Percentiles rank a stretch among this genome's conserved stretches.
These are phyloP conservation scores for Aureobasidium melanogenum DNA, from an alignment of 2,329 filamentous ascomycete genomes.

Conservation along the genomic window DNA sequence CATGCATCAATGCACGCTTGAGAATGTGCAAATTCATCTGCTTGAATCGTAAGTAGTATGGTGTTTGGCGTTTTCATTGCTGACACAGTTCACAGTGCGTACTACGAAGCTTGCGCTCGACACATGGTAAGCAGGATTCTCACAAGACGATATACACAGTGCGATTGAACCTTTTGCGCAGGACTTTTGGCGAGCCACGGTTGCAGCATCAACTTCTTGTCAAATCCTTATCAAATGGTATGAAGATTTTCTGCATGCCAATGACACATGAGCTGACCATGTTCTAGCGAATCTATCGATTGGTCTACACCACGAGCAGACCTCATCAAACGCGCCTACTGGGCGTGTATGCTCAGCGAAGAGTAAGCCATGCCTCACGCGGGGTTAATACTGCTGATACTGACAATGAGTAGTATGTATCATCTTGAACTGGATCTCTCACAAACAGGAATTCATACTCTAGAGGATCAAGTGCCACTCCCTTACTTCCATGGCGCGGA, in stretches of 20 bases:
- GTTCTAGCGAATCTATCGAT: constrained; percentile 29
- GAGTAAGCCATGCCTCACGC: constrained; percentile 31
- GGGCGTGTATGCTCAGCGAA: constrained; percentile 50
- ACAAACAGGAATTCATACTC: constrained; percentile 44
- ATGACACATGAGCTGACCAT: constrained; percentile 17
- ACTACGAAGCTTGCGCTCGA: constrained; percentile 45
- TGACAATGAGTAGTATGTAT: constrained; percentile 34
- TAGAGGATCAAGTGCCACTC: constrained; percentile 47
- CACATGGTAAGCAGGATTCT: constrained; percentile 37
- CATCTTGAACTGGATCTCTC: constrained; percentile 52
- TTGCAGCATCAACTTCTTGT: constrained; percentile 48
- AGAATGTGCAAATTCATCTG: constrained; percentile 51
- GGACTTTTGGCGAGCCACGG: constrained; percentile 51
- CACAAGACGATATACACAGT: neutral
- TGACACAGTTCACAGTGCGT: constrained; percentile 32
- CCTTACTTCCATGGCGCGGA: constrained; percentile 43
- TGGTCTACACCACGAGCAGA: constrained; percentile 41
- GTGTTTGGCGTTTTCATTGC: neutral
- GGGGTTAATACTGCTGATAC: neutral
- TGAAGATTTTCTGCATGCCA: constrained; percentile 13
- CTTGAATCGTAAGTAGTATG: constrained; percentile 42
- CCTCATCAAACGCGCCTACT: constrained; percentile 47
- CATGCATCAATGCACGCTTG: constrained; percentile 46
- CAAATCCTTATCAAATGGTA: constrained; percentile 49
- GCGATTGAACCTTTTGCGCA: neutral